phyloP scores from a whole-genome alignment of 768 basidiomycete genomes.

The Rhodosporidiobolus odoratus region DNA sequence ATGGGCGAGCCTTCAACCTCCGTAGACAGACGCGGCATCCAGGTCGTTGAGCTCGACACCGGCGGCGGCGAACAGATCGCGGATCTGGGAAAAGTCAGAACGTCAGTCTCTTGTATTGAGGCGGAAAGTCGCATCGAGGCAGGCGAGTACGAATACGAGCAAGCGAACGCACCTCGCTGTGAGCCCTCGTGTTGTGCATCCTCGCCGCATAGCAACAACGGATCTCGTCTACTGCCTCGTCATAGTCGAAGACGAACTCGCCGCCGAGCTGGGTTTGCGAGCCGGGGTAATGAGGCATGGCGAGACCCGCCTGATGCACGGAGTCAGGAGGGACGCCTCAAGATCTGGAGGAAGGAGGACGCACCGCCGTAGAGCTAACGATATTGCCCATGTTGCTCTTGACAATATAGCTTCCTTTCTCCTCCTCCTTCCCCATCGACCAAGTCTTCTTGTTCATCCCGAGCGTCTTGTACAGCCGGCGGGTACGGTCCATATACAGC shows the following conservation, averaged over 20 bases:
- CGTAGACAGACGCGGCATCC: constrained; percentile 25
- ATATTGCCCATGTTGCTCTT: constrained; percentile 25
- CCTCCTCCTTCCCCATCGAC: constrained; percentile 52
- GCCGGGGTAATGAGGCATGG: constrained; percentile 28
- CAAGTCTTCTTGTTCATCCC: constrained; percentile 63
- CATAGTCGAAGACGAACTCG: constrained; percentile 34
- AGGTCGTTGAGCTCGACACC: constrained; percentile 27
- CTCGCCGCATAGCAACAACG: constrained; percentile 7
- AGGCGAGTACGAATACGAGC: background rate
- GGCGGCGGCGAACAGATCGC: constrained; percentile 29
- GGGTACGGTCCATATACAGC: constrained; percentile 72
- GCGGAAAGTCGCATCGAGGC: background rate
- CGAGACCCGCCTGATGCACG: constrained; percentile 26
- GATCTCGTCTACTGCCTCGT: background rate
- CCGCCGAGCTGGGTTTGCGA: constrained; percentile 33
- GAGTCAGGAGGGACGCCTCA: background rate
- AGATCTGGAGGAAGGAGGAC: background rate
- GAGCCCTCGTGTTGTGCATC: constrained; percentile 22
- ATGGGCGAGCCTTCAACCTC: background rate
- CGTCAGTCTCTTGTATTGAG: background rate
- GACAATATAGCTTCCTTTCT: constrained; percentile 59
- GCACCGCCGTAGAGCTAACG: constrained; percentile 20
- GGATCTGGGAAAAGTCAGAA: background rate
- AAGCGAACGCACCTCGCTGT: background rate
- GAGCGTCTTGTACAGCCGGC: constrained; percentile 63